Base-by-base conservation (phyloP, 805 yeast species). In the Candida silvicultrix region DNA sequence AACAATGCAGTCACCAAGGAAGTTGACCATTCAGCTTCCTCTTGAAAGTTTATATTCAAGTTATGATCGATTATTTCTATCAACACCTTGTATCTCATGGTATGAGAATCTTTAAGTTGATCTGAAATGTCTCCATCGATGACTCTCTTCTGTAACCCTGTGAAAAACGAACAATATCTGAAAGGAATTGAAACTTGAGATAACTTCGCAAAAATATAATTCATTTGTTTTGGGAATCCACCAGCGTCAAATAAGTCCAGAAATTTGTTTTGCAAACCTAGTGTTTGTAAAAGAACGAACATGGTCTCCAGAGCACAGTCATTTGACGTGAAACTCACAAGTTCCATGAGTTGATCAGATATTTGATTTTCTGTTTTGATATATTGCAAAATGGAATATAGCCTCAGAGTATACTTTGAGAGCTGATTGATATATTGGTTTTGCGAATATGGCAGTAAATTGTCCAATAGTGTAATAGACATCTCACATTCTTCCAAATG, bases 21-120 rank as follows among this genome's bases (percentile, higher is more conserved):
- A 1, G 51, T 35, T 1, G 49, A 29, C 42, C 55, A 35, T 11
- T 53, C 56, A 22, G 42, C 54, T 25, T 59, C 61, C 9, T 40
- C 46, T 8, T n/a, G 18, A 40, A 48, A 52, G 32, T 58, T 50
- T 2, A 44, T 45, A 28, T 51, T 54, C 29, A 49, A 42, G 45
- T 59, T 58, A 28, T 59, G 61, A 38, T 59, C 62, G 41, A 58
- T 49, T 5, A 53, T 41, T 38, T 59, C 64, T 49, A 59, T 55
- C 2, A 53, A 23, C 5, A 58, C 48, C 44, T 55, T 53, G 43
- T 48, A 58, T 29, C 59, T 46, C 3, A 59, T 55, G 23, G 44
- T 38, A 3, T 36, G 47, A 1, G 60, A 51, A 8, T 48, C 34
- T 14, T 49, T 49, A 19, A 59, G 37, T 1, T 53, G 54, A 21